phyloP scores from a whole-genome alignment of 371 early-diverging fungal genomes.

The Mucor indicus region DNA sequence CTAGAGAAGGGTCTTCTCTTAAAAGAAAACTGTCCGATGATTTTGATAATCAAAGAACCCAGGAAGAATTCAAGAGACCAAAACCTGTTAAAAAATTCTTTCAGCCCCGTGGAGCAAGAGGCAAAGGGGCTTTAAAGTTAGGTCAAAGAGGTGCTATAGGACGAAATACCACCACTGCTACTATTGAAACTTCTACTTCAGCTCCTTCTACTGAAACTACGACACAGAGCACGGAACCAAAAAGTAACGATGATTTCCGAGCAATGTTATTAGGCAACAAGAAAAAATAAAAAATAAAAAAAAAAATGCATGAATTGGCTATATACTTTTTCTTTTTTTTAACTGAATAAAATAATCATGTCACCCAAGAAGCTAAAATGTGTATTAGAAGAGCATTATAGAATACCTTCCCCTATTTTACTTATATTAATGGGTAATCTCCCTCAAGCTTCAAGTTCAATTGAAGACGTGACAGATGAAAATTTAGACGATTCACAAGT shows the following conservation, averaged over 20 bases:
- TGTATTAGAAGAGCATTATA: slow-evolving; percentile 34
- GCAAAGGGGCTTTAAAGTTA: too few relatives aligned
- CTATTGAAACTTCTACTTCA: too few relatives aligned
- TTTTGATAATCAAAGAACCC: background rate
- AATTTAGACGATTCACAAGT: slow-evolving; percentile 18
- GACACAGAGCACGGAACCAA: too few relatives aligned
- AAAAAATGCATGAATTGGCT: background rate
- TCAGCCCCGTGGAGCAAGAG: too few relatives aligned
- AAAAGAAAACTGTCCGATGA: too few relatives aligned
- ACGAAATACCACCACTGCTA: background rate
- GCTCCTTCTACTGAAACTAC: too few relatives aligned
- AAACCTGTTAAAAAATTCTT: background rate
- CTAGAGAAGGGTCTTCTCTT: too few relatives aligned
- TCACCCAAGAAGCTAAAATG: slow-evolving; percentile 24
- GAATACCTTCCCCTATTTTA: slow-evolving; percentile 42
- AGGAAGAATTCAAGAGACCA: background rate
- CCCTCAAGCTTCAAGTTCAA: slow-evolving; percentile 39
- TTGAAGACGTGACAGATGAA: slow-evolving; percentile 38
- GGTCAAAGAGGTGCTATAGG: too few relatives aligned
- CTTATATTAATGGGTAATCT: slow-evolving; percentile 42
- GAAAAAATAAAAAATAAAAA: slow-evolving; percentile 4
- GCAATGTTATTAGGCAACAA: slow-evolving; percentile 35
- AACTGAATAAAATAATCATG: too few relatives aligned
- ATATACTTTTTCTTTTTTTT: too few relatives aligned
- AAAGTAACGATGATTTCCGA: slow-evolving; percentile 40